Percentiles rank a stretch among this genome's conserved stretches.
These are phyloP conservation scores for Cercospora citrullina DNA, from an alignment of 2,329 filamentous ascomycete genomes.

Conservation along the genomic window DNA sequence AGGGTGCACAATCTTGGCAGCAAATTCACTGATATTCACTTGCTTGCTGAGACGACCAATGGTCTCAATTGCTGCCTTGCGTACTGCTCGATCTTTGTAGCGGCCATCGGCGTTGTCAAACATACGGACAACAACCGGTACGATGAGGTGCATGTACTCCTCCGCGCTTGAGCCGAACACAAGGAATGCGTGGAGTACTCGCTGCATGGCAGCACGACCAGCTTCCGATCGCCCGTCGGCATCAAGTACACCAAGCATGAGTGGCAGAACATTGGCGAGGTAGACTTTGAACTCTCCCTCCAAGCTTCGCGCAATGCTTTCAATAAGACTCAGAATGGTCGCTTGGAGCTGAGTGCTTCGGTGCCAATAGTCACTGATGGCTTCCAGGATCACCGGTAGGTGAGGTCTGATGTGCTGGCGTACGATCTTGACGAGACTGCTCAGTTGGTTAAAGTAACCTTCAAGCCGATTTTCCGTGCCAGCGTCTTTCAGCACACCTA, in stretches of 20 bases:
- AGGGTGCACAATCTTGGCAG: slow-evolving; percentile 93
- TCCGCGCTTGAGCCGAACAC: slow-evolving; percentile 95
- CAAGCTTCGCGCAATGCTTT: slow-evolving; percentile 88
- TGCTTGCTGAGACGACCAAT: slow-evolving; percentile 91
- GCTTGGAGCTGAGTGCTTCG: slow-evolving; percentile 76
- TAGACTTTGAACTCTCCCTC: slow-evolving; percentile 99
- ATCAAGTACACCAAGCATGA: slow-evolving; percentile 93
- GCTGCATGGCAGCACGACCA: slow-evolving; percentile 41
- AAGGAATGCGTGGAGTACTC: slow-evolving; percentile 89
- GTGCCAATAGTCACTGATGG: slow-evolving; percentile 89
- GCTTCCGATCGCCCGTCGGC: slow-evolving; percentile 78
- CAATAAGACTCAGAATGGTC: slow-evolving; percentile 87
- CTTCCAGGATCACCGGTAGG: slow-evolving; percentile 79
- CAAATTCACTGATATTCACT: slow-evolving; percentile 96
- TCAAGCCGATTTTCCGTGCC: slow-evolving; percentile 68
- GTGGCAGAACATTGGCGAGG: slow-evolving; percentile 79
- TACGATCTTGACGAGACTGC: slow-evolving; percentile 90
- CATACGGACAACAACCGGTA: slow-evolving; percentile 89
- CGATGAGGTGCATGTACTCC: slow-evolving; percentile 99
- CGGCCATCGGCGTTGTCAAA: slow-evolving; percentile 68
- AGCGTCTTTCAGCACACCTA: slow-evolving; percentile 82
- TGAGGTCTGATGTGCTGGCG: slow-evolving; percentile 94
- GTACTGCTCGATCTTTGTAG: slow-evolving; percentile 60
- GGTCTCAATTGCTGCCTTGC: slow-evolving; percentile 89
- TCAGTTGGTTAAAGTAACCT: slow-evolving; percentile 96